Evolutionary conservation across 192 early-diverging fungal species (phyloP).

Genomic region (Coemansia sp.): DNA sequence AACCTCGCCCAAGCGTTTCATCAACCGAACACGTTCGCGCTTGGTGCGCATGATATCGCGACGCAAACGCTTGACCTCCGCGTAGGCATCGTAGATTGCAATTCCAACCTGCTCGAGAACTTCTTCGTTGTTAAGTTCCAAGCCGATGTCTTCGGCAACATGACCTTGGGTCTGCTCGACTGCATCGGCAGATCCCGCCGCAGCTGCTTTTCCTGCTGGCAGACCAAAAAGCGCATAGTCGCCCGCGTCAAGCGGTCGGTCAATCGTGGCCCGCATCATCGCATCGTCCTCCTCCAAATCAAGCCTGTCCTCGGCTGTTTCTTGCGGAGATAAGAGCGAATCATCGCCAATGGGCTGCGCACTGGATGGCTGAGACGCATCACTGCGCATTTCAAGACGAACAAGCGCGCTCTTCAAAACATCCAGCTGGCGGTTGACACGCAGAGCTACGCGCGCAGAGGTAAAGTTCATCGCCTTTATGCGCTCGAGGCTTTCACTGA

Average conservation of each 20-base stretch:
- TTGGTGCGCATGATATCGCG: constrained; percentile 22
- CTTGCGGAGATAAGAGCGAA: constrained; percentile 6
- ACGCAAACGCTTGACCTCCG: constrained; percentile 33
- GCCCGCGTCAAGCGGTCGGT: constrained; percentile 23
- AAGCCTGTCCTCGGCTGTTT: constrained; percentile 31
- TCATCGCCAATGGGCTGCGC: neutral
- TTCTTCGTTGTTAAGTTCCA: constrained; percentile 23
- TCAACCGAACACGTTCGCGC: constrained; percentile 34
- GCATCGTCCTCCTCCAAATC: constrained; percentile 42
- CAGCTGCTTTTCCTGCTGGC: neutral
- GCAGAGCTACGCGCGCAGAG: constrained; percentile 26
- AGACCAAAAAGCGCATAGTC: constrained; percentile 21
- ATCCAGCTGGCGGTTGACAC: constrained; percentile 36
- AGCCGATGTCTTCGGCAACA: neutral
- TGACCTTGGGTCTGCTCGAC: neutral
- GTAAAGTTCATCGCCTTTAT: constrained; percentile 39
- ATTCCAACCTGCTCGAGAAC: constrained; percentile 40
- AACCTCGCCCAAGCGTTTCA: constrained; percentile 41
- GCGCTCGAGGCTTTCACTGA: constrained; percentile 46
- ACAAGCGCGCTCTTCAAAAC: constrained; percentile 31
- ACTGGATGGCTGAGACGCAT: constrained; percentile 6
- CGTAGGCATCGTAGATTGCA: constrained; percentile 28
- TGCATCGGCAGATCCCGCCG: neutral
- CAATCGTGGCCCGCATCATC: constrained; percentile 44
- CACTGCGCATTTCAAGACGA: constrained; percentile 11